Base-by-base conservation (phyloP, 2,329 filamentous ascomycete species). In the Penicillium expansum region DNA sequence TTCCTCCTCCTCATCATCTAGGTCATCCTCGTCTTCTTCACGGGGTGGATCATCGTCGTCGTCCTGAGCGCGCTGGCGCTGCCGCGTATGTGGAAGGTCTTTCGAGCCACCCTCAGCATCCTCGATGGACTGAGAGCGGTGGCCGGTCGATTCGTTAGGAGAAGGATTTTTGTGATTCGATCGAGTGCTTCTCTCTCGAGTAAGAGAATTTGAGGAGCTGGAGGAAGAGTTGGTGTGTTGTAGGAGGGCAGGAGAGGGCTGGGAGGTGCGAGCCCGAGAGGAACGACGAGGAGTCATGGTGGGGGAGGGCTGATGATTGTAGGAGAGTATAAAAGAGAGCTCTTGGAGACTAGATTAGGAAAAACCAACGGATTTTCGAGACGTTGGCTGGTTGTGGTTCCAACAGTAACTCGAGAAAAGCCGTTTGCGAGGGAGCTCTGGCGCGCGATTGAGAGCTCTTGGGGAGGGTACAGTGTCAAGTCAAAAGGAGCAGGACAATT, bases 191-290 rank as follows among this genome's bases (percentile, higher is more conserved):
- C 91, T 86, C 67, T 96, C 91, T 69, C 90, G 90, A 67, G 83
- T 84, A 60, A 90, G 92, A 41, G 89, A 87, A 65, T 77, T 78
- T 20, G 82, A 84, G 69, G 88, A 89, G 58, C 87, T 92, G 41
- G 91, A 86, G 49, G 88, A 86, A 61, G 88, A 86, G 61, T 89
- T 91, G 62, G 89, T 91, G 68, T 91, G 87, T 67, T 91, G 87
- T 68, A 88, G 86, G 77, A 86, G 84, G 69, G 87, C 83, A 68
- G 83, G 80, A 61, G 81, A 79, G 69, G 84, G 83, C 80, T 92
- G 89, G 67, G 86, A 86, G 73, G 83, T 85, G 77, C 91, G 90
- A 80, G 91, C 91, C 83, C 93, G 88, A 76, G 92, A 94, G 71
- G 92, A 96, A 74, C 93, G 90, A 78, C 93, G 89, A 74, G 90